Conservation (phyloP, 2,329 filamentous ascomycete genomes). For the Colletotrichum kahawae region DNA sequence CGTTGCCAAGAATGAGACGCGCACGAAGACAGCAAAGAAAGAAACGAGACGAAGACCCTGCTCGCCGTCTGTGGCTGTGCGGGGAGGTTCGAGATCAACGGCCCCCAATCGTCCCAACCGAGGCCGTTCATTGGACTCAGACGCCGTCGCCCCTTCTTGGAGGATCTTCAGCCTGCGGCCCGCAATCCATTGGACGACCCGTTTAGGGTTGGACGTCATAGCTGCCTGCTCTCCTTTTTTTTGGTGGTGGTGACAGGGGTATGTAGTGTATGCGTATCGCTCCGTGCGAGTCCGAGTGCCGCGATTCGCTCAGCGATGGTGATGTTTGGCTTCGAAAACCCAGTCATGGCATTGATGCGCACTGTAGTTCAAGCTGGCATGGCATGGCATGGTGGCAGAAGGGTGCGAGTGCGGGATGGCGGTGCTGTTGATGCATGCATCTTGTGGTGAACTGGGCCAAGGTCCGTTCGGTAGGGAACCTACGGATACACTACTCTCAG, state of each 20-base stretch:
- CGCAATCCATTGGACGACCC: slow-evolving; percentile 11
- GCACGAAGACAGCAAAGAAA: neutral
- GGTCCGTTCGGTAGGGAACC: neutral
- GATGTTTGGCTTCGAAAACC: neutral
- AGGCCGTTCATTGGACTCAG: neutral
- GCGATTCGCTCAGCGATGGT: neutral
- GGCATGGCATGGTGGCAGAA: neutral
- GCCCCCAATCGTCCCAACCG: slow-evolving; percentile 8
- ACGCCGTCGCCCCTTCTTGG: neutral
- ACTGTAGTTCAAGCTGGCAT: neutral
- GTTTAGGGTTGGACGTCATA: slow-evolving; percentile 5
- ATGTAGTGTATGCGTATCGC: neutral
- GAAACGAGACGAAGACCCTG: neutral
- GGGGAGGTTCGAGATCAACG: neutral
- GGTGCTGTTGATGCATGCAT: neutral
- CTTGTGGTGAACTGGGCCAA: neutral
- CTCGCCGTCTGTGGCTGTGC: slow-evolving; percentile 12
- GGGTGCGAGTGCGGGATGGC: neutral
- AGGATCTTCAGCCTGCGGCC: slow-evolving; percentile 2
- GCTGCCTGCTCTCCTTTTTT: neutral
- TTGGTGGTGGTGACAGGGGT: neutral
- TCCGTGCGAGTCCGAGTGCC: neutral
- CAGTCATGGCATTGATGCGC: neutral
- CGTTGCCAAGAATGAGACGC: neutral
- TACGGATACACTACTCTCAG: neutral